Conservation (phyloP, 2,329 filamentous ascomycete genomes). For the Huntiella savannae region DNA sequence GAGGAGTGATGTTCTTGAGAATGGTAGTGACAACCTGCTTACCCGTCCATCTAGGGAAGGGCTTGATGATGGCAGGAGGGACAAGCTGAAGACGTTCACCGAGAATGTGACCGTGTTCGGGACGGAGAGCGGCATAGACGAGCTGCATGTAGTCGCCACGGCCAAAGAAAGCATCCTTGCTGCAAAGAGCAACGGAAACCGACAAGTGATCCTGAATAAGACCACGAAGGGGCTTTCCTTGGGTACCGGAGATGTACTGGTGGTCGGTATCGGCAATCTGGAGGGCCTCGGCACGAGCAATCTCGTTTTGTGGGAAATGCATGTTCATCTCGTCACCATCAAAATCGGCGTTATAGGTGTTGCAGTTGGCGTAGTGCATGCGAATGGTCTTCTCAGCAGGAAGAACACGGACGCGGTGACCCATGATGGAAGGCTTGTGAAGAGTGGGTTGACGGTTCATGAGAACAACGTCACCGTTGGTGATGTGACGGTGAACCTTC, state of each 20-base stretch:
- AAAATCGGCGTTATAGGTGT: constrained; percentile 98
- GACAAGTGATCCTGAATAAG: constrained; percentile 97
- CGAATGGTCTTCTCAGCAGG: constrained; percentile 93
- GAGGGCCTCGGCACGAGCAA: constrained; percentile 80
- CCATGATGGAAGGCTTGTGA: constrained; percentile 98
- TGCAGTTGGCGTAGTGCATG: constrained; percentile 99
- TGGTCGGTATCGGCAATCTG: constrained; percentile 93
- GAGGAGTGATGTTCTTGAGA: constrained; percentile 74
- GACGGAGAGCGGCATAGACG: constrained; percentile 75
- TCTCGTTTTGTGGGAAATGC: constrained; percentile 96
- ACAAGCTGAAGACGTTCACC: constrained; percentile 67
- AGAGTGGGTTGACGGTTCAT: constrained; percentile 98
- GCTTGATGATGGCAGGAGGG: constrained; percentile 65
- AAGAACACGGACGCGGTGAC: constrained; percentile 77
- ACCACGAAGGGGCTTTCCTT: constrained; percentile 82
- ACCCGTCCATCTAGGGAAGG: constrained; percentile 71
- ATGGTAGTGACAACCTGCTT: constrained; percentile 92
- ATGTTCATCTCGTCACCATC: constrained; percentile 99
- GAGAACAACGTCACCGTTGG: constrained; percentile 88
- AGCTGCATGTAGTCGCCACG: constrained; percentile 80
- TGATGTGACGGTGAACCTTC: constrained; percentile 89
- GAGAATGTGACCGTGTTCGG: constrained; percentile 75
- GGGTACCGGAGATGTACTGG: constrained; percentile 86
- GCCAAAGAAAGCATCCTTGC: constrained; percentile 77
- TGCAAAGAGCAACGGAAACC: constrained; percentile 79